A percentile compares a stretch with the other conserved stretches of the same genome.
These are phyloP conservation scores for Atkinsonella hypoxylon DNA, from an alignment of 2,329 filamentous ascomycete genomes.

Conservation along the genomic window DNA sequence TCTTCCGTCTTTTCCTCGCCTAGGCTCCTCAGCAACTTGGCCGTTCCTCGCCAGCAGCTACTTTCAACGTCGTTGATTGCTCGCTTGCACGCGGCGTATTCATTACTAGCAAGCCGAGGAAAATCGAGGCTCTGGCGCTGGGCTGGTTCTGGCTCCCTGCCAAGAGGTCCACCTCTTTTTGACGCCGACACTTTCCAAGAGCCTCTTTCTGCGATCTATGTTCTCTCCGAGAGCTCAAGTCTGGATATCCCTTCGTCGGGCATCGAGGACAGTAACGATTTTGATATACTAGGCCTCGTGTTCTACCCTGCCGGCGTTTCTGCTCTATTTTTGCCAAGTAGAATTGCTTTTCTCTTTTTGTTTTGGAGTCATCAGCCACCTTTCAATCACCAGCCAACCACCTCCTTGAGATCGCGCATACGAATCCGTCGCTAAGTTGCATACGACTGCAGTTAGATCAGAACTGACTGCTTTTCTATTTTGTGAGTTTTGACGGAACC, in stretches of 20 bases:
- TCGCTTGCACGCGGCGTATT: not conserved
- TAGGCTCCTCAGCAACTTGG: not conserved
- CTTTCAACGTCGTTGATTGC: not conserved
- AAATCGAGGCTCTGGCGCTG: not conserved
- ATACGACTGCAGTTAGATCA: not conserved
- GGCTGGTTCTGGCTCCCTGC: not conserved
- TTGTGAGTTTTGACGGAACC: conserved; percentile 3
- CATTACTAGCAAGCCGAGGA: not conserved
- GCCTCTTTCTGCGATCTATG: not conserved
- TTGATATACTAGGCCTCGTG: too few species aligned
- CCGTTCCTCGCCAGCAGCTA: not conserved
- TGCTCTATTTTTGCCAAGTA: too few species aligned
- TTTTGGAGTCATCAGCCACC: too few species aligned
- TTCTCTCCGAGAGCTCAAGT: too few species aligned
- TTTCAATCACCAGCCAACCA: not conserved
- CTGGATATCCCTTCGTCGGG: too few species aligned
- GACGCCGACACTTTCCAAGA: not conserved
- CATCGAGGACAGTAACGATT: too few species aligned
- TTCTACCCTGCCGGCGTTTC: too few species aligned
- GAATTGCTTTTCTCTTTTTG: too few species aligned
- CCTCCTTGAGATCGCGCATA: not conserved
- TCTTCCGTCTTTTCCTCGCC: not conserved
- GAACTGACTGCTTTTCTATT: not conserved
- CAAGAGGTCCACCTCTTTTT: not conserved
- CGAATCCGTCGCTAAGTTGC: not conserved